Percentiles rank a stretch among this genome's conserved stretches.
phyloP scores from a whole-genome alignment of 768 basidiomycete genomes.

The Inosperma sp. region DNA sequence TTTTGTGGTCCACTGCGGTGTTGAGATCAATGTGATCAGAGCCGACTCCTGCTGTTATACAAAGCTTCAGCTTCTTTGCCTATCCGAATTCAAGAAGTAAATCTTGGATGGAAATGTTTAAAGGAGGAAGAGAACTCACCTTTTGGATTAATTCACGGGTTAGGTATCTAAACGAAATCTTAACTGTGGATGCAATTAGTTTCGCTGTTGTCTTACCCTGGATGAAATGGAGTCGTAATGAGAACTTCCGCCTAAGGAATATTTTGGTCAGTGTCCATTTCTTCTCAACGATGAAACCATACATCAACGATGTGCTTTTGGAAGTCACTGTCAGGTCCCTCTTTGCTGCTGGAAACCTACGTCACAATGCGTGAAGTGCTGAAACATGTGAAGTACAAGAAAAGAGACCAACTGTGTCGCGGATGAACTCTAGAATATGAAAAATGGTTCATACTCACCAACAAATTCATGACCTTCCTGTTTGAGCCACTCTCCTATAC shows the following conservation, averaged over 20 bases:
- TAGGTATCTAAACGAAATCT: conserved; percentile 45
- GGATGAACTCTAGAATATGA: not conserved
- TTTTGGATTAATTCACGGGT: conserved; percentile 69
- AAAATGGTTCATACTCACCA: too few species aligned
- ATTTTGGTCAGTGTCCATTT: conserved; percentile 10
- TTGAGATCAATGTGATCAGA: conserved; percentile 90
- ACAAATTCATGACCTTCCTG: conserved; percentile 72
- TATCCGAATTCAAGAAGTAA: conserved; percentile 27
- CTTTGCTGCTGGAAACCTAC: conserved; percentile 77
- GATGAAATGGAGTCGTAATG: conserved; percentile 85
- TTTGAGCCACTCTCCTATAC: conserved; percentile 63
- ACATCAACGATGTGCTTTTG: conserved; percentile 80
- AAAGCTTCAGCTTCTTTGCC: conserved; percentile 87
- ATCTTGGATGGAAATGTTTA: not conserved
- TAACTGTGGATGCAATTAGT: not conserved
- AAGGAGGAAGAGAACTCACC: conserved; percentile 30
- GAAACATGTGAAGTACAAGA: too few species aligned
- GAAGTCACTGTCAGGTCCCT: conserved; percentile 76
- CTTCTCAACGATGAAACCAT: conserved; percentile 2
- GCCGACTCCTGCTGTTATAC: conserved; percentile 87
- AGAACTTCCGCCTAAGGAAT: conserved; percentile 62
- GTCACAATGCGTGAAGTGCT: not conserved
- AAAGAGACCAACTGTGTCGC: too few species aligned
- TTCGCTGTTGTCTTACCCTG: conserved; percentile 39
- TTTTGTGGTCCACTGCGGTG: too few species aligned